phyloP scores from a whole-genome alignment of 352 stramenopile species.

The Phytophthora idaei region DNA sequence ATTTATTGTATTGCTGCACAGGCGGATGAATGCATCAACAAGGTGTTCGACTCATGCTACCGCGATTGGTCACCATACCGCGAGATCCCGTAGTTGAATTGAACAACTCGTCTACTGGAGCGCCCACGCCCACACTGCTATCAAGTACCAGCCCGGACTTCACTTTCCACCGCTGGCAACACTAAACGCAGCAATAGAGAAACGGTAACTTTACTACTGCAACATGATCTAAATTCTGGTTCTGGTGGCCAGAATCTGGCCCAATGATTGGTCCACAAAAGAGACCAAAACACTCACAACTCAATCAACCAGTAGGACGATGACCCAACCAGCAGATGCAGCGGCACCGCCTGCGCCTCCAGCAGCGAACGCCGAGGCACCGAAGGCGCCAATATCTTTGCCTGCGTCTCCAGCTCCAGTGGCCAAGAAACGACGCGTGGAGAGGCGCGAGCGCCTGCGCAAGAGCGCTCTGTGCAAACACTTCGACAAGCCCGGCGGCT shows the following conservation, averaged over 20 bases:
- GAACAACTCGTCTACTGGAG: background rate
- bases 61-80: slow-evolving; percentile 81
- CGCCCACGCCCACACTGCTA: background rate
- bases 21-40: slow-evolving; percentile 87
- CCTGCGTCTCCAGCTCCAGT: slow-evolving; percentile 21
- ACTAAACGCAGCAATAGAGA: slow-evolving; percentile 16
- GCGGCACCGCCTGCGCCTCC: slow-evolving; percentile 1
- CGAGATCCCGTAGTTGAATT: slow-evolving; percentile 68
- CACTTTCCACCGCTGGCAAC: background rate
- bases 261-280: slow-evolving; percentile 30
- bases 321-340: slow-evolving; percentile 10
- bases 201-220: slow-evolving; percentile 2
- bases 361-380: slow-evolving; percentile 4
- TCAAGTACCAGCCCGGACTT: slow-evolving; percentile 6
- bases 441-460: slow-evolving; percentile 67
- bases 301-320: slow-evolving; percentile 15
- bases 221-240: slow-evolving; percentile 4
- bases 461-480: slow-evolving; percentile 88
- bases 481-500: slow-evolving; percentile 84
- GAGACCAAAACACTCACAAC: slow-evolving; percentile 5
- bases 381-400: slow-evolving; percentile 2
- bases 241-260: background rate
- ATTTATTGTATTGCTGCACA: slow-evolving; percentile 25
- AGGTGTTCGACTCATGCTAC: slow-evolving; percentile 88
- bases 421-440: slow-evolving; percentile 66